Conservation (phyloP, 2,329 filamentous ascomycete species). For the Fusarium anthophilum region DNA sequence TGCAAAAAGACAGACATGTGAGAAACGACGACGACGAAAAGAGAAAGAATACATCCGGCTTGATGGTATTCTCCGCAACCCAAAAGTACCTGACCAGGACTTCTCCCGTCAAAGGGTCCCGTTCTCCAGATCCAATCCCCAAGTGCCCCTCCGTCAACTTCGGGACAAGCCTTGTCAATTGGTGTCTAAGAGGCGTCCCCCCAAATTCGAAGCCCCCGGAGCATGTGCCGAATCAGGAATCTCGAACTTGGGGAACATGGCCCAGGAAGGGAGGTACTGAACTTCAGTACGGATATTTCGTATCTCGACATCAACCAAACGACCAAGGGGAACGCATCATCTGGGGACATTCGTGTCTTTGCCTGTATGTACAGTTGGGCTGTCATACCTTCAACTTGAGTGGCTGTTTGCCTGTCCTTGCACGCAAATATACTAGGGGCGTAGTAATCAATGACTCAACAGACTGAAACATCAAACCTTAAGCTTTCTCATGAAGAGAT, state of each 20-base stretch:
- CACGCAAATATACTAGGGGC: neutral
- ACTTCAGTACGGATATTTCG: neutral
- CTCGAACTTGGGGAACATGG: conserved; percentile 5
- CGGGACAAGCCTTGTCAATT: conserved; percentile 31
- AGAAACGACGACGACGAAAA: conserved; percentile 8
- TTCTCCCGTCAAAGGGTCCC: conserved; percentile 1
- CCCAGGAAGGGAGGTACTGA: neutral
- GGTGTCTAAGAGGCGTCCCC: conserved; percentile 11
- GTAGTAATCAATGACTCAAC: neutral
- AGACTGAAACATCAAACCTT: conserved; percentile 13
- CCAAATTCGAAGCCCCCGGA: conserved; percentile 15
- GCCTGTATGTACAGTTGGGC: neutral
- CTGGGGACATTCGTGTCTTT: neutral
- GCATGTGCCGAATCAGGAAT: conserved; percentile 33
- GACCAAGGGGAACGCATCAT: neutral
- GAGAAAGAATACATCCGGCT: conserved; percentile 30
- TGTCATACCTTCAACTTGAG: conserved; percentile 15
- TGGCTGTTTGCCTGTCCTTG: conserved; percentile 16
- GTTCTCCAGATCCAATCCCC: conserved; percentile 35
- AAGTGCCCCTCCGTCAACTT: conserved; percentile 16
- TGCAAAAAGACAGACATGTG: conserved; percentile 37
- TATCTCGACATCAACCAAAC: neutral
- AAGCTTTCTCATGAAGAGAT: neutral
- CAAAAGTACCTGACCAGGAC: conserved; percentile 37
- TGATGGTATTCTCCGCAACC: conserved; percentile 17